These are phyloP conservation scores for Gastrolobium bilobum DNA, from an alignment of 306 rosid genomes.

Conservation along the genomic window DNA sequence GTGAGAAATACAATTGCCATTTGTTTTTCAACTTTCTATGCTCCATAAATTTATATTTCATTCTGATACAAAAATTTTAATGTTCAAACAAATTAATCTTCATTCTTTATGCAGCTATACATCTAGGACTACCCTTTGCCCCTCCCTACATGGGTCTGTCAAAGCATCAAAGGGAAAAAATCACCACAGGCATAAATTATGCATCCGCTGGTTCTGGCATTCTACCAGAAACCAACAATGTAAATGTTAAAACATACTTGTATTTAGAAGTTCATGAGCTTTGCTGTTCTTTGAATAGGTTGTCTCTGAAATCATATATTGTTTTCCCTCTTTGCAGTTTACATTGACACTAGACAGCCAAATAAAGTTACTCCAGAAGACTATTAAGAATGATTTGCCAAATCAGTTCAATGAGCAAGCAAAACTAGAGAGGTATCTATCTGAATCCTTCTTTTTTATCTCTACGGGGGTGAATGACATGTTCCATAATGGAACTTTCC, in stretches of 20 bases:
- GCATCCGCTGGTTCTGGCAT: constrained; percentile 54
- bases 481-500: constrained; percentile 17
- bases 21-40: neutral
- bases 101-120: constrained; percentile 44
- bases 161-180: constrained; percentile 41
- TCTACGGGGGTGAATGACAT: constrained; percentile 48
- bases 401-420: constrained; percentile 13
- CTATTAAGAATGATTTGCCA: constrained; percentile 41
- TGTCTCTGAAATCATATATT: neutral
- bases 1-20: constrained; percentile 35
- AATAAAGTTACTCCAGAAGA: constrained; percentile 21
- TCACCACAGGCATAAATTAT: constrained; percentile 48
- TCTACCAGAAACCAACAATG: constrained; percentile 48
- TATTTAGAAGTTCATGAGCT: neutral
- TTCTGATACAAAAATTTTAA: too few species aligned
- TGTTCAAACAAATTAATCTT: neutral
- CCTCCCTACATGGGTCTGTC: constrained; percentile 55
- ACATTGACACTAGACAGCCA: constrained; percentile 44
- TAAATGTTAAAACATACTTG: neutral
- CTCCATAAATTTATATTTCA: too few species aligned
- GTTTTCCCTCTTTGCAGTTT: neutral
- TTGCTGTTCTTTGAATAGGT: neutral
- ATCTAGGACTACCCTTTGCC: constrained; percentile 48
- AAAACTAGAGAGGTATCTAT: constrained; percentile 40
- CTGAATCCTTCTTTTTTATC: constrained; percentile 49